phyloP scores from a whole-genome alignment of 2,329 filamentous ascomycete genomes.

The Aspergillus flavus region DNA sequence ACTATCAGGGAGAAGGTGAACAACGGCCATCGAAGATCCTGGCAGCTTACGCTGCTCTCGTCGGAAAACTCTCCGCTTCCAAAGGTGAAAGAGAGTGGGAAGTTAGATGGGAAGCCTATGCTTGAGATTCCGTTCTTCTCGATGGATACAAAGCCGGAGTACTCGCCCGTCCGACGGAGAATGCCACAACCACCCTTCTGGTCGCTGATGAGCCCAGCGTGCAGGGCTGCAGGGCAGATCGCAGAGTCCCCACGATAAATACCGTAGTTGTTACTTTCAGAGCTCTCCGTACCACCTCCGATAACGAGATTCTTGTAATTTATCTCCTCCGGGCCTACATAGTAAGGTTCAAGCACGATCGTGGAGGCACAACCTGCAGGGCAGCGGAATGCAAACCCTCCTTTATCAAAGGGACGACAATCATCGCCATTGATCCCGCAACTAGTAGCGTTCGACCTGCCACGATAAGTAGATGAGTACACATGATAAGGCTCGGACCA shows the following conservation, averaged over 20 bases:
- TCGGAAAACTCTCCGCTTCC: slow-evolving; percentile 36
- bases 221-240: slow-evolving; percentile 62
- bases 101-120: slow-evolving; percentile 58
- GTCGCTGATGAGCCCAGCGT: slow-evolving; percentile 60
- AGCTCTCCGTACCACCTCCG: slow-evolving; percentile 51
- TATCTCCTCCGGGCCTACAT: slow-evolving; percentile 57
- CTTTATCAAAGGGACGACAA: slow-evolving; percentile 60
- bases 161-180: slow-evolving; percentile 55
- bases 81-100: slow-evolving; percentile 61
- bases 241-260: slow-evolving; percentile 64
- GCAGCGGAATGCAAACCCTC: slow-evolving; percentile 59
- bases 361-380: slow-evolving; percentile 59
- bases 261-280: slow-evolving; percentile 44
- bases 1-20: slow-evolving; percentile 58
- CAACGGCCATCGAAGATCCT: slow-evolving; percentile 61
- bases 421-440: slow-evolving; percentile 60
- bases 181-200: slow-evolving; percentile 60
- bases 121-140: slow-evolving; percentile 55
- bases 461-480: slow-evolving; percentile 9
- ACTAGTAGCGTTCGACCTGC: slow-evolving; percentile 39
- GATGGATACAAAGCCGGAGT: slow-evolving; percentile 48
- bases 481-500: neutral
- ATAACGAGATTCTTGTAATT: slow-evolving; percentile 59
- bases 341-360: slow-evolving; percentile 57
- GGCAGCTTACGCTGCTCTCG: slow-evolving; percentile 41